Evolutionary conservation across 139 green algal species (phyloP).

Genomic region (Chlorella ohadii): DNA sequence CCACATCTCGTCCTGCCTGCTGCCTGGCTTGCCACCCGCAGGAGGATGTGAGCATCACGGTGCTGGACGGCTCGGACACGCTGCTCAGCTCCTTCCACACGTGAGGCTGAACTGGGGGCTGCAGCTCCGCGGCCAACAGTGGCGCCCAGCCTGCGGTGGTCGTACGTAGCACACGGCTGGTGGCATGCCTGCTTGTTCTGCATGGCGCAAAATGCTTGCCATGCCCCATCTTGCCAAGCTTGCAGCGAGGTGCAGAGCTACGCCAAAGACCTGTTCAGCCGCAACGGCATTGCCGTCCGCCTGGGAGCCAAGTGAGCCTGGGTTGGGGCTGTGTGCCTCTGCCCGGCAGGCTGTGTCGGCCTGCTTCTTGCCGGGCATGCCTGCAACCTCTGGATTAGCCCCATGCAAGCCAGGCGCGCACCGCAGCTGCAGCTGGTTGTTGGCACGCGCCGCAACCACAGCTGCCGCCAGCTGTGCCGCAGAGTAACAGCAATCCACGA

Average conservation of each 20-base stretch:
- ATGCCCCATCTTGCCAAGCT: not conserved
- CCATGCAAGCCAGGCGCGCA: too few relatives aligned
- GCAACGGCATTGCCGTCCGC: not conserved
- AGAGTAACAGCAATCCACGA: not conserved
- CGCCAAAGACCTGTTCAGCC: not conserved
- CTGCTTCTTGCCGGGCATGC: too few relatives aligned
- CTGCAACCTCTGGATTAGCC: too few relatives aligned
- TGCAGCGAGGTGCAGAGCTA: conserved; percentile 12
- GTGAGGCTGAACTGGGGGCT: too few relatives aligned
- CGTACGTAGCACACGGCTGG: too few relatives aligned
- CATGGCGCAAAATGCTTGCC: too few relatives aligned
- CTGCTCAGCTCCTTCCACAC: conserved; percentile 5
- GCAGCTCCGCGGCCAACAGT: too few relatives aligned
- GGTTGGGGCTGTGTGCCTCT: not conserved
- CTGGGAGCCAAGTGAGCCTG: not conserved
- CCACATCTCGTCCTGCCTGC: too few relatives aligned
- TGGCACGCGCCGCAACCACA: not conserved
- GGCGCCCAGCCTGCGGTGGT: too few relatives aligned
- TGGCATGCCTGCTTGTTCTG: not conserved
- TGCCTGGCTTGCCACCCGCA: too few relatives aligned
- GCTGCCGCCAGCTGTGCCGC: not conserved
- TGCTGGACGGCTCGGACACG: not conserved
- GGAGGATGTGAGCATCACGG: not conserved
- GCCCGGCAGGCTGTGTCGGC: too few relatives aligned
- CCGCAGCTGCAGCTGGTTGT: too few relatives aligned